Conservation (phyloP, 2,329 filamentous ascomycete genomes). For the Diaporthe humulicola region DNA sequence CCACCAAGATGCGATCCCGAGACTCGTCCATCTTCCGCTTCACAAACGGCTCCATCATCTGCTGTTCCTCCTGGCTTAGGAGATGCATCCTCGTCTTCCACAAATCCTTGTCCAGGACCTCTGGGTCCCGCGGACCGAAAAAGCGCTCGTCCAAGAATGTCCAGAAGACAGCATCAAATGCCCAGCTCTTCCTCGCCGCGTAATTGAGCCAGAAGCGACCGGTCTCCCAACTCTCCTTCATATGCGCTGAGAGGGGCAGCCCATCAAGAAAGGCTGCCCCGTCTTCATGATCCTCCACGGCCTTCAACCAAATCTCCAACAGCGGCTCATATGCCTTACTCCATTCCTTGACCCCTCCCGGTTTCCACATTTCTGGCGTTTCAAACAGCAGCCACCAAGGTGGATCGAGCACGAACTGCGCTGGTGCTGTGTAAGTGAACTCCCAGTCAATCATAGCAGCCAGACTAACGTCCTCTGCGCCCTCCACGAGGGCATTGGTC, state of each 20-base stretch:
- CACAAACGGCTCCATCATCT: background rate
- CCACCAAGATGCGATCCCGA: background rate
- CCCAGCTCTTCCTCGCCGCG: slow-evolving; percentile 46
- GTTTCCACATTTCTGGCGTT: slow-evolving; percentile 47
- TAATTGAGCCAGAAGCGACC: slow-evolving; percentile 45
- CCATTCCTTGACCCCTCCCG: slow-evolving; percentile 39
- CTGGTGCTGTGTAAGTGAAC: slow-evolving; percentile 49
- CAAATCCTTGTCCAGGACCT: background rate
- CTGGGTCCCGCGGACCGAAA: slow-evolving; percentile 40
- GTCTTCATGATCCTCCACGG: background rate
- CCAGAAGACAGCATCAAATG: slow-evolving; percentile 48
- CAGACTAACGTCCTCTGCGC: slow-evolving; percentile 40
- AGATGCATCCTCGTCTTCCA: background rate
- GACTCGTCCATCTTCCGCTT: background rate
- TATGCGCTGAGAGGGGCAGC: slow-evolving; percentile 40
- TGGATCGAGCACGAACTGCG: slow-evolving; percentile 47
- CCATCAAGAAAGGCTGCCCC: background rate
- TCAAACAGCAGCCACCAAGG: slow-evolving; percentile 54
- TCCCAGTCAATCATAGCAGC: slow-evolving; percentile 49
- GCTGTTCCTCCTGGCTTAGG: background rate
- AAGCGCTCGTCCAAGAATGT: slow-evolving; percentile 44
- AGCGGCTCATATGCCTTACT: slow-evolving; percentile 30
- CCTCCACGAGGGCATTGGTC: background rate
- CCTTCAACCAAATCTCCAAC: background rate
- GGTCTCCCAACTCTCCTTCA: slow-evolving; percentile 45